Evolutionary conservation across 129 eudicot genomes (phyloP), one percentile per base, ranked within the genome.

Genomic region (Rutidosis leptorrhynchoides): DNA sequence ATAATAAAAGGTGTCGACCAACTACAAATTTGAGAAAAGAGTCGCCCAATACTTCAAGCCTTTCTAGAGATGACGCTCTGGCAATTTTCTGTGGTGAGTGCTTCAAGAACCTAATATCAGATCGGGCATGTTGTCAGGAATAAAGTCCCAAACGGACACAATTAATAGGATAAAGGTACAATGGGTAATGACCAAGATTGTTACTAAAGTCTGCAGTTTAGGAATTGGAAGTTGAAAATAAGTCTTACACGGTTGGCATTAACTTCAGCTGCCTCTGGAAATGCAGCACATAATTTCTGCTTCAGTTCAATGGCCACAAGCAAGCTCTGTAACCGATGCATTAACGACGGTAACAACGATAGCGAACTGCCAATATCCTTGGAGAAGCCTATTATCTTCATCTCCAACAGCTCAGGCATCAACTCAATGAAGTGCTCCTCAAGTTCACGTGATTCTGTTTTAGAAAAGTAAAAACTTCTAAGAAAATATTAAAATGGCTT

Each of bases 41-140:
- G 60, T 94, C 99, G 23, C 99, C 99, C 71, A 94, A 95, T 42
- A 94, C 90, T 79, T 94, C 99, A 66, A 94, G 96, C 72, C 99
- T 94, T 78, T 94, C 99, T 68, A 94, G 95, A 53, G 99, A 94
- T 71, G 89, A 89, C 65, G 40, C 64, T 94, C 99, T 62, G 58
- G 86, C 99, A 89, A 73, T 72, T 82, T 76, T 89, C 99, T 10
- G 99, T 94, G 25, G 99, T 94, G 23, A 94, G 90, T 21, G 99
- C 99, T 83, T 94, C 99, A 72, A 94, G 95, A 81, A 94, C 67
- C 99, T 94, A 76, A 61, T n/a, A n/a, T n/a, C n/a, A n/a, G n/a
- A n/a, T n/a, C n/a, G n/a, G n/a, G n/a, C n/a, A n/a, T n/a, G n/a
- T n/a, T n/a, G n/a, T n/a, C n/a, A n/a, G n/a, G n/a, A n/a, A n/a